Percentiles rank a stretch among this genome's conserved stretches.
These are phyloP conservation scores for Rhamnella rubrinervis DNA, from an alignment of 331 rosid genomes.

Conservation along the genomic window DNA sequence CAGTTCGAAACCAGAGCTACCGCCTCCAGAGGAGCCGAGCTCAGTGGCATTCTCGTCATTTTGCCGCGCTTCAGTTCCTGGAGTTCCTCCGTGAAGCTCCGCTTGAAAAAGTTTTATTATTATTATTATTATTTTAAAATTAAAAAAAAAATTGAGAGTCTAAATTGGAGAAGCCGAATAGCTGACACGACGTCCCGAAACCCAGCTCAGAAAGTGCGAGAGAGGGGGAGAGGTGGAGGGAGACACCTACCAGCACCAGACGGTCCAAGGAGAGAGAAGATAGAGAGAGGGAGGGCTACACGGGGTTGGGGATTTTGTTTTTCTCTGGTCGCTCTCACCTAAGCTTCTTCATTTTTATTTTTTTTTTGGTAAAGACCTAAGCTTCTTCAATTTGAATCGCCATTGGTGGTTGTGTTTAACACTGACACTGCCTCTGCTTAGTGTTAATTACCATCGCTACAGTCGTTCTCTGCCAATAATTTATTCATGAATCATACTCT, in stretches of 20 bases:
- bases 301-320: neutral
- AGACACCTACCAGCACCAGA: slow-evolving; percentile 33
- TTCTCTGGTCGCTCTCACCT: slow-evolving; percentile 26
- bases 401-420: neutral
- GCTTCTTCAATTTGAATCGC: slow-evolving; percentile 18
- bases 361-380: too few relatives aligned
- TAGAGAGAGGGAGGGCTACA: neutral
- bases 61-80: neutral
- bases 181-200: neutral
- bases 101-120: too few relatives aligned
- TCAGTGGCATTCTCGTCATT: slow-evolving; percentile 53
- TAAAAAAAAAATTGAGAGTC: neutral
- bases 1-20: slow-evolving; percentile 33
- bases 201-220: slow-evolving; percentile 13
- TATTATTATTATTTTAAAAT: too few relatives aligned
- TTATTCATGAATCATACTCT: too few relatives aligned
- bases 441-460: too few relatives aligned
- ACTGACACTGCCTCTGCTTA: too few relatives aligned
- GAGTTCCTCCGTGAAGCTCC: slow-evolving; percentile 4
- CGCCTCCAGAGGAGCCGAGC: slow-evolving; percentile 36
- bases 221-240: slow-evolving; percentile 3
- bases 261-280: slow-evolving; percentile 30
- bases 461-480: neutral
- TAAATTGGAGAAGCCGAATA: slow-evolving; percentile 6
- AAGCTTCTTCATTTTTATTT: slow-evolving; percentile 25